Percentiles rank a stretch among this genome's conserved stretches.
phyloP scores from a whole-genome alignment of 305 asterid species.

The Striga hermonthica region DNA sequence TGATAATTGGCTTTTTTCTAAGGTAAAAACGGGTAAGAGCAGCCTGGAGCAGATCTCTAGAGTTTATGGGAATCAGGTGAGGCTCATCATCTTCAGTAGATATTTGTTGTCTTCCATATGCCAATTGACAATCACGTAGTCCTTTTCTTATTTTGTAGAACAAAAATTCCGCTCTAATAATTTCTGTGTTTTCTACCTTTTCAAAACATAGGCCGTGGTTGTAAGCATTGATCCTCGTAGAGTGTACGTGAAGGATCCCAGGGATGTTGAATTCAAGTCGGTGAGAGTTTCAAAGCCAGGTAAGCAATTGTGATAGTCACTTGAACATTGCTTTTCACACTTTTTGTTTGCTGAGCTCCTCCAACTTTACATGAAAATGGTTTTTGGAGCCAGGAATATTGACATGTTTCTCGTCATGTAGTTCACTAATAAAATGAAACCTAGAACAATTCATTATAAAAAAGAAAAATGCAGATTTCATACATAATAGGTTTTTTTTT shows the following conservation, averaged over 20 bases:
- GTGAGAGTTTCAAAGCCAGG: conserved; percentile 70
- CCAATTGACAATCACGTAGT: not conserved
- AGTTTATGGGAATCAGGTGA: conserved; percentile 93
- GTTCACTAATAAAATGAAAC: not conserved
- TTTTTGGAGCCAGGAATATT: not conserved
- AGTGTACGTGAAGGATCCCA: conserved; percentile 67
- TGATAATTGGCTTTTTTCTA: conserved; percentile 16
- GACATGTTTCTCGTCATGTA: not conserved
- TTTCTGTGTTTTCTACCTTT: conserved; percentile 21
- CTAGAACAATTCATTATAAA: conserved; percentile 7
- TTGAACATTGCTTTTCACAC: not conserved
- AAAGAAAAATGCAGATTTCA: not conserved
- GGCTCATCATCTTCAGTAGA: conserved; percentile 14
- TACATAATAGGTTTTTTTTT: not conserved
- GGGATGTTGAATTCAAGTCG: conserved; percentile 66
- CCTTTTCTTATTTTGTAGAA: not conserved
- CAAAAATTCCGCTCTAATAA: not conserved
- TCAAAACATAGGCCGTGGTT: conserved; percentile 73
- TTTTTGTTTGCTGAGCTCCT: not conserved
- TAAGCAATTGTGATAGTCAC: conserved; percentile 28
- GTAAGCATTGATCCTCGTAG: conserved; percentile 95
- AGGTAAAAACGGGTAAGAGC: conserved; percentile 90
- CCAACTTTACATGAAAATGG: not conserved
- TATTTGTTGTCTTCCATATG: not conserved
- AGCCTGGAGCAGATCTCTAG: conserved; percentile 88